These are phyloP conservation scores for Mariannaea sp. DNA, from an alignment of 2,329 filamentous ascomycete species.

Conservation along the genomic window DNA sequence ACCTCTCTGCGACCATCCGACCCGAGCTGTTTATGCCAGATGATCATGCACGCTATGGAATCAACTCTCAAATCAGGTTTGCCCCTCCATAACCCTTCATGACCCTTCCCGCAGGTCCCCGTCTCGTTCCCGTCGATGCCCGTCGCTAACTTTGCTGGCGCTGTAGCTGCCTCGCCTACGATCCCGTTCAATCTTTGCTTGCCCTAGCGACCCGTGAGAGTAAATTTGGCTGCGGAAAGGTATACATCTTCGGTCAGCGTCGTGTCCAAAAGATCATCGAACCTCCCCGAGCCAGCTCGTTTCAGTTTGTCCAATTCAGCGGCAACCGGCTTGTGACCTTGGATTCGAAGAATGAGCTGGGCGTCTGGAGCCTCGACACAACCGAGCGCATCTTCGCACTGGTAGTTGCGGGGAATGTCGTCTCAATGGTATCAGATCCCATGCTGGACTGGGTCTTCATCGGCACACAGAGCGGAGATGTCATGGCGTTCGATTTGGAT, in stretches of 20 bases:
- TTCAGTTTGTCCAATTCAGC: conserved; percentile 81
- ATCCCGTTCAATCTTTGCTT: conserved; percentile 90
- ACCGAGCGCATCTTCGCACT: conserved; percentile 70
- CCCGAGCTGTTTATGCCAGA: conserved; percentile 82
- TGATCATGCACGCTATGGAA: conserved; percentile 80
- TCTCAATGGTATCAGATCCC: conserved; percentile 78
- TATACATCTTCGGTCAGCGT: conserved; percentile 85
- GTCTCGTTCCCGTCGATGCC: conserved; percentile 21
- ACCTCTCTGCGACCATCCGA: conserved; percentile 81
- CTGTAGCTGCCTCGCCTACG: conserved; percentile 78
- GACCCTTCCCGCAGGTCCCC: conserved; percentile 1
- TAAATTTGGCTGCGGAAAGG: conserved; percentile 81
- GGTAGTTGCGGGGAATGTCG: conserved; percentile 77
- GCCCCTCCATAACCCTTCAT: conserved; percentile 29
- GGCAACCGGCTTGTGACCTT: conserved; percentile 83
- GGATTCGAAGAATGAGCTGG: conserved; percentile 84
- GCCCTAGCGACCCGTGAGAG: conserved; percentile 90
- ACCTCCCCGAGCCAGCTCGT: conserved; percentile 73
- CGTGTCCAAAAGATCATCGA: conserved; percentile 78
- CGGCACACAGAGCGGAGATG: conserved; percentile 79
- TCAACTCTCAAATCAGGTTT: conserved; percentile 75
- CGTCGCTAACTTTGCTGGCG: conserved; percentile 26
- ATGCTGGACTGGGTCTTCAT: conserved; percentile 93
- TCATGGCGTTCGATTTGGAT: conserved; percentile 93
- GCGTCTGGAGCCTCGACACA: conserved; percentile 78